Evolutionary conservation across 1,284 basidiomycete genomes (phyloP).

Genomic region (Phylloporus sp.): DNA sequence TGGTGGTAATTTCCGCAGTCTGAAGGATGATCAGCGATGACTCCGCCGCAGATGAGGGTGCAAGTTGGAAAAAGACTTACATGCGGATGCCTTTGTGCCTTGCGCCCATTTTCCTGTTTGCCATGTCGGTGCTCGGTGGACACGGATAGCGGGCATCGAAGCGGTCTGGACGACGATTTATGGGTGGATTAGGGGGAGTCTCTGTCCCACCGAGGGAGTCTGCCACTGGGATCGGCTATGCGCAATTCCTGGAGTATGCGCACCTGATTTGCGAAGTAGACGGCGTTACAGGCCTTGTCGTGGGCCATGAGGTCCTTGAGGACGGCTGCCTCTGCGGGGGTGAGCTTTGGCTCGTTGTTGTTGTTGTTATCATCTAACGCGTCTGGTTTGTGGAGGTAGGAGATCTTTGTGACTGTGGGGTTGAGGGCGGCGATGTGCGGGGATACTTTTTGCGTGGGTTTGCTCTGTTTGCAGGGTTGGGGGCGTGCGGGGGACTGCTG

Average conservation of each 20-base stretch:
- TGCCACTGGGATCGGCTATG: conserved; percentile 34
- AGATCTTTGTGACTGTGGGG: conserved; percentile 41
- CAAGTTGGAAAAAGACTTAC: conserved; percentile 52
- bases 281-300: conserved; percentile 55
- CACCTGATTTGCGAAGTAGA: conserved; percentile 40
- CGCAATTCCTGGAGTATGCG: conserved; percentile 41
- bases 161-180: conserved; percentile 52
- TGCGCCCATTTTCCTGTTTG: conserved; percentile 59
- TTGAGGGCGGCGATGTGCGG: conserved; percentile 44
- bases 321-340: conserved; percentile 47
- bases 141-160: conserved; percentile 78
- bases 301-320: conserved; percentile 55
- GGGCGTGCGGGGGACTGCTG: conserved; percentile 39
- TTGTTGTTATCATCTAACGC: conserved; percentile 31
- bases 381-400: conserved; percentile 39
- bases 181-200: conserved; percentile 25
- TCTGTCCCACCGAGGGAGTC: conserved; percentile 43
- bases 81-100: conserved; percentile 76
- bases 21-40: conserved; percentile 42
- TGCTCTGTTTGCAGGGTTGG: conserved; percentile 30
- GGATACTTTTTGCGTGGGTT: conserved; percentile 42
- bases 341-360: conserved; percentile 44
- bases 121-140: conserved; percentile 48
- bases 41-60: not conserved
- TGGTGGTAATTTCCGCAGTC: conserved; percentile 67